These are phyloP conservation scores for Tylopilus cervinicoccineus DNA, from an alignment of 768 basidiomycete genomes.

Conservation along the genomic window DNA sequence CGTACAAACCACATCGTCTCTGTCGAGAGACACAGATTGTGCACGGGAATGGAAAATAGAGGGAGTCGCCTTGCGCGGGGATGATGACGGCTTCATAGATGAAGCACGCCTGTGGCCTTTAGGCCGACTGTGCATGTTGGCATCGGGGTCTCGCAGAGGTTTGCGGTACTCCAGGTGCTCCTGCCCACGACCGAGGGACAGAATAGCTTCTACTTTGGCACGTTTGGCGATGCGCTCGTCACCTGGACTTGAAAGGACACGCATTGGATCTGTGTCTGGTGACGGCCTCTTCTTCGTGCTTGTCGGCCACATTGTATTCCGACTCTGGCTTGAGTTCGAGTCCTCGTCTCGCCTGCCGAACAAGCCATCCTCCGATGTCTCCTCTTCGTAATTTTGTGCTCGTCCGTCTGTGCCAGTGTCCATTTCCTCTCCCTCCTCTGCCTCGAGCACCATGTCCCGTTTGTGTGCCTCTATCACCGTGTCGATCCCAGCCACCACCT, in stretches of 20 bases:
- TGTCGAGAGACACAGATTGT: slow-evolving; percentile 28
- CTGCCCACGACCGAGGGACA: slow-evolving; percentile 4
- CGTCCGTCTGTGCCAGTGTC: not conserved
- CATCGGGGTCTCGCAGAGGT: slow-evolving; percentile 19
- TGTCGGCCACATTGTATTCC: not conserved
- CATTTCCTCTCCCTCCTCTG: slow-evolving; percentile 1
- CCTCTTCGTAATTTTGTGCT: slow-evolving; percentile 4
- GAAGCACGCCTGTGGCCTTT: slow-evolving; percentile 15
- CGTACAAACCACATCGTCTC: slow-evolving; percentile 7
- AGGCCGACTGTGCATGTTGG: not conserved
- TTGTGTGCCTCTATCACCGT: not conserved
- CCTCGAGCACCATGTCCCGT: not conserved
- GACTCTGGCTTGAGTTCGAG: not conserved
- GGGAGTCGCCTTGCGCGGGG: slow-evolving; percentile 9
- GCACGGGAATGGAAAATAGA: slow-evolving; percentile 21
- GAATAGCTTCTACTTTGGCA: slow-evolving; percentile 22
- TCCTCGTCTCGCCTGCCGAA: slow-evolving; percentile 16
- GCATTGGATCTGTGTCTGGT: slow-evolving; percentile 20
- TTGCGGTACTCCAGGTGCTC: slow-evolving; percentile 18
- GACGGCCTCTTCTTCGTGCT: slow-evolving; percentile 30
- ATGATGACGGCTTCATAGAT: slow-evolving; percentile 20
- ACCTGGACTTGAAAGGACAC: slow-evolving; percentile 9
- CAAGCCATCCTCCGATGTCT: slow-evolving; percentile 38
- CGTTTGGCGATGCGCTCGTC: slow-evolving; percentile 23
- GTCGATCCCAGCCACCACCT: not conserved